Conservation (phyloP, 495 filamentous ascomycete species). For the Tuber borchii region DNA sequence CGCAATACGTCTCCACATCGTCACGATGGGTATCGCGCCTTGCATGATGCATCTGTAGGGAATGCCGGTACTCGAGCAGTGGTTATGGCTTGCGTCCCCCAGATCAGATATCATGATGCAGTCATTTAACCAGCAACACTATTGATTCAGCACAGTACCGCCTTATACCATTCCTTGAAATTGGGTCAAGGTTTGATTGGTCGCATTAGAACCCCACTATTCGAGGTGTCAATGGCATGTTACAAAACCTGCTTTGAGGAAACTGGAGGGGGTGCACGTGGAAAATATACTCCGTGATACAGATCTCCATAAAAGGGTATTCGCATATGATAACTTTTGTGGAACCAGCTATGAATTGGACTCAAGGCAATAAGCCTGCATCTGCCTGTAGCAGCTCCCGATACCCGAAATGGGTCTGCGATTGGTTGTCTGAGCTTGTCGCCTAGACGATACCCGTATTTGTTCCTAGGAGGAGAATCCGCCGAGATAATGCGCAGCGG, state of each 20-base stretch:
- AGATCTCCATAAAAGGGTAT: neutral
- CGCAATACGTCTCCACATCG: neutral
- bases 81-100: neutral
- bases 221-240: neutral
- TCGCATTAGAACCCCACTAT: neutral
- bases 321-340: neutral
- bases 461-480: neutral
- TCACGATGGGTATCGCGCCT: slow-evolving; percentile 1
- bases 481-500: neutral
- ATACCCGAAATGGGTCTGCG: neutral
- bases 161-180: neutral
- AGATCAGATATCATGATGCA: neutral
- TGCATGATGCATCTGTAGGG: slow-evolving; percentile 3
- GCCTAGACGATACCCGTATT: neutral
- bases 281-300: neutral
- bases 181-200: neutral
- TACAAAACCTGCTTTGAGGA: neutral
- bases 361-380: neutral
- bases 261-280: neutral
- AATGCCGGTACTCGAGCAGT: neutral
- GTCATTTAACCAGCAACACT: neutral
- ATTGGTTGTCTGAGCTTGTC: neutral
- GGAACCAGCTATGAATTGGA: neutral
- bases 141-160: neutral
- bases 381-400: neutral